Evolutionary conservation across 768 basidiomycete genomes (phyloP).

Genomic region (Collybia mongolica): DNA sequence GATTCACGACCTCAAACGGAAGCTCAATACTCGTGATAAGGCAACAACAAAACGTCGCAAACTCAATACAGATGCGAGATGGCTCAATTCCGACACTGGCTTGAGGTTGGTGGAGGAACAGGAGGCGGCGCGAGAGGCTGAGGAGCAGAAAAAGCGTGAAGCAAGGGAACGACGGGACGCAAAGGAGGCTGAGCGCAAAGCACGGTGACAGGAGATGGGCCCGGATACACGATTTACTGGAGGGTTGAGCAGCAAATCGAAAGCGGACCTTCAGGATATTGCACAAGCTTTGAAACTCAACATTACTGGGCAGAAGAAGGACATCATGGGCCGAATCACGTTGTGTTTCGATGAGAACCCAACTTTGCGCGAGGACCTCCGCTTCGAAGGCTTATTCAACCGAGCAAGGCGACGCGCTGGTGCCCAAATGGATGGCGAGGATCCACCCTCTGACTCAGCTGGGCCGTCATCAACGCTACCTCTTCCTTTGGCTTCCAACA

Average conservation of each 20-base stretch:
- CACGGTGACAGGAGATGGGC: background rate
- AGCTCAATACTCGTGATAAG: background rate
- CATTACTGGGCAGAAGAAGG: background rate
- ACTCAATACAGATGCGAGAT: background rate
- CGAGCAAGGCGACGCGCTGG: background rate
- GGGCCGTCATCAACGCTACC: background rate
- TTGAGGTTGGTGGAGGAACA: background rate
- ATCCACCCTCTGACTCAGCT: background rate
- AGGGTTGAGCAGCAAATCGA: background rate
- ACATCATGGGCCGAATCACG: background rate
- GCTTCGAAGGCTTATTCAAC: background rate
- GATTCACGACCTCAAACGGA: background rate
- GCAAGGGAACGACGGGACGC: background rate
- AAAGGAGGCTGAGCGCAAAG: background rate
- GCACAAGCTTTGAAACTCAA: background rate
- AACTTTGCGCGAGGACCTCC: background rate
- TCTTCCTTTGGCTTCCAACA: background rate
- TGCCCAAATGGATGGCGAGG: background rate
- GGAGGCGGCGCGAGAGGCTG: background rate
- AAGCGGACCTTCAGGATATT: background rate
- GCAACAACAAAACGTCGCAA: background rate
- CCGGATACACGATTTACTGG: conserved; percentile 1
- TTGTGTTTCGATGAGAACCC: background rate
- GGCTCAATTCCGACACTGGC: background rate
- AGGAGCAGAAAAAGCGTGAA: background rate